Evolutionary conservation across 345 rosid genomes (phyloP), one percentile per base, ranked within the genome.

Genomic region (Heritiera fomes): DNA sequence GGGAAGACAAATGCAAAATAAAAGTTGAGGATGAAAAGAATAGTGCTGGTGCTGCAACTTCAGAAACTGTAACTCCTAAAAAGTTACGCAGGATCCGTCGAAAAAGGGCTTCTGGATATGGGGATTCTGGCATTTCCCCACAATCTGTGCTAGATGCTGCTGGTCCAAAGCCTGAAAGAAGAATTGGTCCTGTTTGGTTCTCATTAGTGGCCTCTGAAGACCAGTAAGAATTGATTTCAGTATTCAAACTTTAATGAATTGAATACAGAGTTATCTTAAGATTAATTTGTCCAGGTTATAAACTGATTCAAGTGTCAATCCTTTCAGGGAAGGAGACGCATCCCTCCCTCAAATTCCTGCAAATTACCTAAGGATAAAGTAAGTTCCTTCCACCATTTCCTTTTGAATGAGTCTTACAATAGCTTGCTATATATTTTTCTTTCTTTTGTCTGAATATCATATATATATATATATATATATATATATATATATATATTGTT

Each of bases 111-210:
- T 78, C 82, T 78, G 68, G 82, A 83, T 84, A 85, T 79, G 91
- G 85, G 75, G 93, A 85, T 79, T 83, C 87, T 20, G 80, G 83
- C 68, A 83, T 86, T 83, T 88, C 95, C 20, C 89, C 87, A 30
- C 91, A 89, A 80, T 79, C 77, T 47, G 83, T 92, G 79, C 56
- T 89, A 17, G 87, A 90, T 83, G 90, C 91, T 76, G 85, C 87
- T 11, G 82, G 80, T 63, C 81, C 82, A 17, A 87, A 82, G 83
- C 83, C 59, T 77, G 88, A 88, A 75, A 84, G 86, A 85, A 94
- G 90, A 87, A 80, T 80, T 78, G 83, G 90, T 73, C 98, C 97
- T 70, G 90, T 94, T 83, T 96, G 99, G 98, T 94, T 96, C 86
- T 87, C 97, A n/a, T 87, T 96, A 81, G 88, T 96, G 69, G 98